A percentile compares a stretch with the other conserved stretches of the same genome.
Evolutionary conservation across 2,329 filamentous ascomycete genomes (phyloP).

Genomic region (Calonectria ilicicola): DNA sequence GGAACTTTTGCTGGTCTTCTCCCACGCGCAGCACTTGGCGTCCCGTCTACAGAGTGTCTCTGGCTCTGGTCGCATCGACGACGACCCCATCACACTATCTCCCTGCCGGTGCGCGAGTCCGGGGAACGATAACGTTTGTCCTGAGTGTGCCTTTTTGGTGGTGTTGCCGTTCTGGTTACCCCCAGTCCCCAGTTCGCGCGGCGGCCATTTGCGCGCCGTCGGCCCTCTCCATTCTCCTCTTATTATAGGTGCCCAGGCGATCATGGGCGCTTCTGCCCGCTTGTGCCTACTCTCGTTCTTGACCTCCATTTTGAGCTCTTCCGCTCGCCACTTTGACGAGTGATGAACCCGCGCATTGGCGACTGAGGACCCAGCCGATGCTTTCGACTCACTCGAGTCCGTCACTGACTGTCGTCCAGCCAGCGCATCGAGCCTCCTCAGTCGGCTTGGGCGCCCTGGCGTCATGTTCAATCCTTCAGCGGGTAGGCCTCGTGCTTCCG

Average conservation of each 20-base stretch:
- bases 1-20: slow-evolving; percentile 56
- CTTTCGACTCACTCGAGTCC: slow-evolving; percentile 54
- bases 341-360: slow-evolving; percentile 51
- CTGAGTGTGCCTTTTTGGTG: slow-evolving; percentile 36
- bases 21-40: slow-evolving; percentile 50
- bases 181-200: slow-evolving; percentile 22
- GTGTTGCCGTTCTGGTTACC: slow-evolving; percentile 31
- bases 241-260: slow-evolving; percentile 47
- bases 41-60: slow-evolving; percentile 38
- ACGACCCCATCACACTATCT: slow-evolving; percentile 46
- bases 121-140: slow-evolving; percentile 50
- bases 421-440: slow-evolving; percentile 48
- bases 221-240: slow-evolving; percentile 35
- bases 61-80: slow-evolving; percentile 34
- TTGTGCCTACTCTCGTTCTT: slow-evolving; percentile 46
- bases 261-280: slow-evolving; percentile 53
- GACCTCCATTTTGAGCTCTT: slow-evolving; percentile 47
- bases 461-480: slow-evolving; percentile 53
- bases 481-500: slow-evolving; percentile 47
- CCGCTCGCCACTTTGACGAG: slow-evolving; percentile 49
- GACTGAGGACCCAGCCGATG: slow-evolving; percentile 51
- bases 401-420: slow-evolving; percentile 49
- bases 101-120: slow-evolving; percentile 43
- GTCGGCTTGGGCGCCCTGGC: slow-evolving; percentile 47
- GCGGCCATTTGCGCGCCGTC: slow-evolving; percentile 26